Conservation (phyloP, 2,329 filamentous ascomycete species). For the Penicillium verrucosum region DNA sequence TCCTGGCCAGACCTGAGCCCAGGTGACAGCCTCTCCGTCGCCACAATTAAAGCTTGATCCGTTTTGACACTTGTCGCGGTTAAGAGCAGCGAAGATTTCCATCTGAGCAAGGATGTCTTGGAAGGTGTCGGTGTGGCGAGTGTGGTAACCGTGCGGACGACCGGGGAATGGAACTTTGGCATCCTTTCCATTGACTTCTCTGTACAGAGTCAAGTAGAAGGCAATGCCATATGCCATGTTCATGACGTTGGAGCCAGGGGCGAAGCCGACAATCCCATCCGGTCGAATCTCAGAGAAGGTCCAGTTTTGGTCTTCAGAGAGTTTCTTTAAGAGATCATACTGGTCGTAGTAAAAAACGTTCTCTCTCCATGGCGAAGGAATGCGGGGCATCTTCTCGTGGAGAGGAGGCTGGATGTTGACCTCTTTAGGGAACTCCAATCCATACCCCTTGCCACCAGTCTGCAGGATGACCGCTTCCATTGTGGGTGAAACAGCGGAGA, state of each 20-base stretch:
- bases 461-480: conserved; percentile 35
- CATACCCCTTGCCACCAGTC: conserved; percentile 41
- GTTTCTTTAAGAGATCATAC: conserved; percentile 18
- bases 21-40: conserved; percentile 21
- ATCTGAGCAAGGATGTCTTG: conserved; percentile 27
- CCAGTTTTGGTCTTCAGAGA: conserved; percentile 25
- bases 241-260: conserved; percentile 23
- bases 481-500: conserved; percentile 22
- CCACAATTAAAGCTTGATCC: conserved; percentile 24
- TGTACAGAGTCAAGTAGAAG: conserved; percentile 22
- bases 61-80: conserved; percentile 18
- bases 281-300: conserved; percentile 33
- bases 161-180: conserved; percentile 23
- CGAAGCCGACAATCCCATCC: conserved; percentile 28
- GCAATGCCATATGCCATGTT: conserved; percentile 24
- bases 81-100: conserved; percentile 26
- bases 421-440: conserved; percentile 33
- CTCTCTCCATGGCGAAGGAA: conserved; percentile 23
- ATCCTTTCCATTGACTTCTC: conserved; percentile 16
- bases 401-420: conserved; percentile 28
- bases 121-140: conserved; percentile 25
- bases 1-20: conserved; percentile 25
- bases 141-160: conserved; percentile 14
- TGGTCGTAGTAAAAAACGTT: conserved; percentile 32
- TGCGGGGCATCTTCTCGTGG: conserved; percentile 26